Evolutionary conservation across 2,329 filamentous ascomycete species (phyloP).

Genomic region (Curvularia verruculosa): DNA sequence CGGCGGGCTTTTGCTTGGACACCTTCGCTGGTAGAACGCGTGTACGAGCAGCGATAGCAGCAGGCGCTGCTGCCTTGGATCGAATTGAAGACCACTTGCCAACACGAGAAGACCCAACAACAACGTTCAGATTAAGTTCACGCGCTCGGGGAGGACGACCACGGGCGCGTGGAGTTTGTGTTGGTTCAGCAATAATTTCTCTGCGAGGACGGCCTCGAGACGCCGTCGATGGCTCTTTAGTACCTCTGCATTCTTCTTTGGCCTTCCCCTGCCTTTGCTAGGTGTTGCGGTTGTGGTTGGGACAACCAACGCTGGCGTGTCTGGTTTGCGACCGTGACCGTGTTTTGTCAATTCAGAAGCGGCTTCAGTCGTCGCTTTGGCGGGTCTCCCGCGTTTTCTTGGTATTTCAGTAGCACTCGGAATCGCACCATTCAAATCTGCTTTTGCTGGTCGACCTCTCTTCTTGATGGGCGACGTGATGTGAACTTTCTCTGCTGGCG

Average conservation of each 20-base stretch:
- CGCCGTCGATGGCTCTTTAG: neutral
- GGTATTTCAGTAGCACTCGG: slow-evolving; percentile 15
- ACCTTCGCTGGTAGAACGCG: slow-evolving; percentile 24
- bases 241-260: slow-evolving; percentile 6
- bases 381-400: slow-evolving; percentile 32
- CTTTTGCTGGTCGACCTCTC: slow-evolving; percentile 28
- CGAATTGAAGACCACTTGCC: slow-evolving; percentile 24
- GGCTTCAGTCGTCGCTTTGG: slow-evolving; percentile 17
- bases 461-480: slow-evolving; percentile 21
- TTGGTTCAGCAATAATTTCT: slow-evolving; percentile 3
- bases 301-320: slow-evolving; percentile 7
- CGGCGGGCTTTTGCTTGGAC: slow-evolving; percentile 2
- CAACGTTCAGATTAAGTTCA: slow-evolving; percentile 20
- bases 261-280: slow-evolving; percentile 19
- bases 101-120: slow-evolving; percentile 30
- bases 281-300: slow-evolving; percentile 9
- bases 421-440: neutral
- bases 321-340: slow-evolving; percentile 24
- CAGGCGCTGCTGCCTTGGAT: slow-evolving; percentile 14
- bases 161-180: slow-evolving; percentile 15
- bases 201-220: slow-evolving; percentile 18
- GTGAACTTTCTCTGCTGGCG: slow-evolving; percentile 10
- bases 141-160: slow-evolving; percentile 24
- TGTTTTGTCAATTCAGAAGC: slow-evolving; percentile 19
- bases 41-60: slow-evolving; percentile 18